Conservation (phyloP, 2,329 filamentous ascomycete genomes). For the Alternaria rosae region DNA sequence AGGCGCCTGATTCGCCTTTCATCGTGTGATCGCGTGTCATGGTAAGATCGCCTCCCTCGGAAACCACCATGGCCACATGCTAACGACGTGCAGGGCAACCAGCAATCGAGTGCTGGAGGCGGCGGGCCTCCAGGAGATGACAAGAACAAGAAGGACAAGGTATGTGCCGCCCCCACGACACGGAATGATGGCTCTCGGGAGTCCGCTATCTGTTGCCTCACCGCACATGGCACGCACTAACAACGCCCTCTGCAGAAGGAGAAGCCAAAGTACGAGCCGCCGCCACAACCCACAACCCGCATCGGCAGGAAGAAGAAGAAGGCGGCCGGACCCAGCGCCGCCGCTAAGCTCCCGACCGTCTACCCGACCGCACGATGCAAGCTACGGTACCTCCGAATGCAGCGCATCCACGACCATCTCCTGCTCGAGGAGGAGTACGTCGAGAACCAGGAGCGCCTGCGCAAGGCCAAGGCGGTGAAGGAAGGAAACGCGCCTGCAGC, state of each 20-base stretch:
- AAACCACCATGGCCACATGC: conserved; percentile 44
- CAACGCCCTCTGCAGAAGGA: conserved; percentile 70
- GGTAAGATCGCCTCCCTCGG: conserved; percentile 37
- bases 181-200: not conserved
- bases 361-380: conserved; percentile 98
- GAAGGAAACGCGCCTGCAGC: conserved; percentile 62
- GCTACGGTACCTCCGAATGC: conserved; percentile 95
- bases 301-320: conserved; percentile 99
- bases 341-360: conserved; percentile 91
- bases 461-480: conserved; percentile 79
- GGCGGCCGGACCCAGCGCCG: conserved; percentile 88
- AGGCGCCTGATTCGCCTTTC: not conserved
- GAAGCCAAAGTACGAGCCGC: conserved; percentile 99
- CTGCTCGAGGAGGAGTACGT: conserved; percentile 98
- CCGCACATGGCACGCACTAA: conserved; percentile 7
- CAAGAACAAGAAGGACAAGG: conserved; percentile 87
- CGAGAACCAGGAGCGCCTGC: conserved; percentile 95
- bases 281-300: conserved; percentile 93
- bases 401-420: conserved; percentile 96
- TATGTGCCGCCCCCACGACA: conserved; percentile 24
- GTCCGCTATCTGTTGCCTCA: conserved; percentile 9
- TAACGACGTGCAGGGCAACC: conserved; percentile 69
- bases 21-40: conserved; percentile 38
- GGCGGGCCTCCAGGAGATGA: conserved; percentile 73
- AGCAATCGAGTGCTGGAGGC: conserved; percentile 84